Evolutionary conservation across 2,329 filamentous ascomycete genomes (phyloP).

Genomic region (Tolypocladium sp.): DNA sequence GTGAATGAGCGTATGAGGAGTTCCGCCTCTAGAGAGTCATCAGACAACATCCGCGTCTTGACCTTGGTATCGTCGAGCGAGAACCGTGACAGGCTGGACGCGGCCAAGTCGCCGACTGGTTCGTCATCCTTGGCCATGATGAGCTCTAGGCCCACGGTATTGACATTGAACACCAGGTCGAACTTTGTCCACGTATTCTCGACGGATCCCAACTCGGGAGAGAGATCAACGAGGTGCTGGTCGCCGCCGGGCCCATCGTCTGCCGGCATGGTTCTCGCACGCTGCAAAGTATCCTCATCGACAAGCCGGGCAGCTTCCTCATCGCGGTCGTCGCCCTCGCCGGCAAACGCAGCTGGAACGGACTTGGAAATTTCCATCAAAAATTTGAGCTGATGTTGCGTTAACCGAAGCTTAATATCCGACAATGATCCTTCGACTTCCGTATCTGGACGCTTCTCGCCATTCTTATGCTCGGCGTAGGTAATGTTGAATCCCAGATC

Average conservation of each 20-base stretch:
- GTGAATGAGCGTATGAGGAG: constrained; percentile 90
- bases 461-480: constrained; percentile 76
- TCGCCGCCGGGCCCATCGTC: constrained; percentile 24
- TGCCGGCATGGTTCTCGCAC: constrained; percentile 30
- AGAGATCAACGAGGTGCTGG: constrained; percentile 42
- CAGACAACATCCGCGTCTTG: constrained; percentile 87
- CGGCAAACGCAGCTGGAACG: constrained; percentile 76
- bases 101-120: constrained; percentile 69
- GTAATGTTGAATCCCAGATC: constrained; percentile 89
- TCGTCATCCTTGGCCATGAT: constrained; percentile 66
- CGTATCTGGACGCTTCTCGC: constrained; percentile 73
- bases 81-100: constrained; percentile 83
- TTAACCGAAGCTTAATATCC: constrained; percentile 81
- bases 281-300: constrained; percentile 43
- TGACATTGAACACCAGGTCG: constrained; percentile 82
- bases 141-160: constrained; percentile 80
- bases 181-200: constrained; percentile 82
- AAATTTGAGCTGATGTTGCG: constrained; percentile 85
- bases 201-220: constrained; percentile 61
- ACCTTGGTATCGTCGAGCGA: constrained; percentile 87
- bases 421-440: constrained; percentile 91
- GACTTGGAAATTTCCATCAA: constrained; percentile 79
- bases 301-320: constrained; percentile 69
- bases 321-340: constrained; percentile 57
- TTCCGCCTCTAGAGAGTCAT: constrained; percentile 86